Evolutionary conservation across 2,329 filamentous ascomycete genomes (phyloP), one percentile per base, ranked within the genome.

Genomic region (Chaetomiaceae sp.): DNA sequence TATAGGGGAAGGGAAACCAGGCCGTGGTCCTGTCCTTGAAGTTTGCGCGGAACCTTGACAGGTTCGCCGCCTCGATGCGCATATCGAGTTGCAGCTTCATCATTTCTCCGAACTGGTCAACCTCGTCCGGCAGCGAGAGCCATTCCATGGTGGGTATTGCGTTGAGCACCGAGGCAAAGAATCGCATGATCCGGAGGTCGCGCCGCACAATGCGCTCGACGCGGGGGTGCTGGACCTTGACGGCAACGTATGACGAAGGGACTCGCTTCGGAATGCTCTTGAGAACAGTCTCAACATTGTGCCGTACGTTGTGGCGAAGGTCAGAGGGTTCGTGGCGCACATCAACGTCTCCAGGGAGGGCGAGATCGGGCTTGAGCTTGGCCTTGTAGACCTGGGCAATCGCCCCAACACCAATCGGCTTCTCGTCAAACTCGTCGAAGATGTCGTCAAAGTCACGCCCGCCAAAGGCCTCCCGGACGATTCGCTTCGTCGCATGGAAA

Each of bases 361-460:
- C 84, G 48, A 97, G 74, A 61, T 88, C 85, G 0, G 88, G 81
- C 65, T 91, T 95, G 42, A 99, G 73, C 69, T 91, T 96, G 0
- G 94, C 94, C 67, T 90, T 95, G 78, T 99, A 99, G 3, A 97
- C 94, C 69, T 99, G 94, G 0, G 94, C 94, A 63, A 99, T 97
- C 27, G 94, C 94, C 11, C 94, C 94, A 1, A 97, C 92, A 1
- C 94, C 94, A 0, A 99, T 75, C 0, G 94, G 94, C 61, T 78
- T 83, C 71, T 95, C 89, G 25, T 96, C 80, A 61, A 99, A 99
- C 68, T 97, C 94, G 27, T 95, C 89, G 63, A 99, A 99, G 55
- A 99, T 96, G 5, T 95, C 89, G 12, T 92, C 84, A 60, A 99
- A 96, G 0, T 71, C 64, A 51, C 88, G 80, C 1, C 88, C 89